A percentile compares a stretch with the other conserved stretches of the same genome.
phyloP scores from a whole-genome alignment of 345 rosid genomes.

The Heritiera littoralis region DNA sequence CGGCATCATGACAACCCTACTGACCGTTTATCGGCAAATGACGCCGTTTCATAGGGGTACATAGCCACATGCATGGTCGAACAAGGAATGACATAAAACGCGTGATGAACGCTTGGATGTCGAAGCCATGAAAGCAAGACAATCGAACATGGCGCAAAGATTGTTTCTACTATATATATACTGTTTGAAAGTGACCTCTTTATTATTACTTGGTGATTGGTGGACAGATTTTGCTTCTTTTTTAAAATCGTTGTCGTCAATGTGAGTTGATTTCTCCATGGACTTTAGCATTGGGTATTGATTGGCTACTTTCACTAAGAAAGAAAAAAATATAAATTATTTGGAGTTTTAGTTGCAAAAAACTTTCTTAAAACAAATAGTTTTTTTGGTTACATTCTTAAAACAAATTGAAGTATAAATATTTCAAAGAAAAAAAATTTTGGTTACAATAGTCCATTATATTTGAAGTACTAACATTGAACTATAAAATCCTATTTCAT shows the following conservation, averaged over 20 bases:
- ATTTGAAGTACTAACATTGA: no score
- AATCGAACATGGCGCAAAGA: not conserved
- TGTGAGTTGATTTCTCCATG: not conserved
- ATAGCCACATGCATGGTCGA: constrained; percentile 16
- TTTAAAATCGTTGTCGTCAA: not conserved
- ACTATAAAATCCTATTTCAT: no score
- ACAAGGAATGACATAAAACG: constrained; percentile 2
- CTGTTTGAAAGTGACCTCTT: not conserved
- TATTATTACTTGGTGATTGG: not conserved
- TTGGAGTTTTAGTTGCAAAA: no score
- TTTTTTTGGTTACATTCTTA: no score
- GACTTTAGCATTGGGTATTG: not conserved
- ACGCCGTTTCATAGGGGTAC: not conserved
- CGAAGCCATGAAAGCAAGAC: not conserved
- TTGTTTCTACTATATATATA: not conserved
- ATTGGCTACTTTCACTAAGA: not conserved
- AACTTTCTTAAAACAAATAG: no score
- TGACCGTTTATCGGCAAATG: not conserved
- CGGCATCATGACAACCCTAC: not conserved
- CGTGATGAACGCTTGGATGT: not conserved
- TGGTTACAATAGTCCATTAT: no score
- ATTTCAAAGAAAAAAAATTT: no score
- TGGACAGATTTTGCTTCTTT: not conserved
- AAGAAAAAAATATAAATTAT: not conserved
- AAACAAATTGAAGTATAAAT: no score